Percentiles rank a stretch among this genome's conserved stretches.
phyloP scores from a whole-genome alignment of 1,139 yeast species.

The Taiozyma sp. region DNA sequence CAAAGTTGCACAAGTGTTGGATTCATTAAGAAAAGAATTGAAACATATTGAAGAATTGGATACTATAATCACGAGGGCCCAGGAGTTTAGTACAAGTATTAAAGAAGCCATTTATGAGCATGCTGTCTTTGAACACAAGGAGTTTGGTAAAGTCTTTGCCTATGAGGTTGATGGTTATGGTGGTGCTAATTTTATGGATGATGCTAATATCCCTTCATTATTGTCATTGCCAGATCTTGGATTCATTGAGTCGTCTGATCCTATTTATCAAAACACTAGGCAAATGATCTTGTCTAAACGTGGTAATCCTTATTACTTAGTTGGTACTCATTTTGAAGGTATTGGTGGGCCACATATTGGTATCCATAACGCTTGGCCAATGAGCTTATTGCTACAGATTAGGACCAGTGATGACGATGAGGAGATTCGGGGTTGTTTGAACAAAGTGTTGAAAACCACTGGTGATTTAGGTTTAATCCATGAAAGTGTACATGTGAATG shows the following conservation, averaged over 20 bases:
- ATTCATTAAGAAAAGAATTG: slow-evolving; percentile 12
- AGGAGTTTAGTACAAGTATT: slow-evolving; percentile 39
- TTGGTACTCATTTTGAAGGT: slow-evolving; percentile 63
- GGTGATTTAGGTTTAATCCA: slow-evolving; percentile 80
- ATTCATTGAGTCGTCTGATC: slow-evolving; percentile 45
- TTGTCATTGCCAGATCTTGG: slow-evolving; percentile 82
- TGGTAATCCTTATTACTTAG: slow-evolving; percentile 76
- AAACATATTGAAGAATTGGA: slow-evolving; percentile 6
- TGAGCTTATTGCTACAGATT: slow-evolving; percentile 71
- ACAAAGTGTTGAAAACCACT: slow-evolving; percentile 54
- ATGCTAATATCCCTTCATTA: slow-evolving; percentile 84
- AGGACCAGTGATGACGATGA: slow-evolving; percentile 70
- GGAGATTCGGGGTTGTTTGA: slow-evolving; percentile 53
- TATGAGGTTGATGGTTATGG: slow-evolving; percentile 91
- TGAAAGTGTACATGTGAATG: slow-evolving; percentile 71
- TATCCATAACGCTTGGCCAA: slow-evolving; percentile 81
- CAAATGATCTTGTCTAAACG: slow-evolving; percentile 62
- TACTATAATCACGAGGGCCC: slow-evolving; percentile 26
- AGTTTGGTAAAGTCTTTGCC: slow-evolving; percentile 75
- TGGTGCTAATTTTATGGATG: slow-evolving; percentile 73
- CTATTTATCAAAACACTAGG: slow-evolving; percentile 72
- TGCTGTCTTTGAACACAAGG: slow-evolving; percentile 65
- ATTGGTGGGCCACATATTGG: slow-evolving; percentile 94
- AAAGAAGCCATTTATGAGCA: slow-evolving; percentile 53
- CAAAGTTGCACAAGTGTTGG: slow-evolving; percentile 20